Base-by-base conservation (phyloP, 495 filamentous ascomycete genomes). In the Aspergillus panamensis region DNA sequence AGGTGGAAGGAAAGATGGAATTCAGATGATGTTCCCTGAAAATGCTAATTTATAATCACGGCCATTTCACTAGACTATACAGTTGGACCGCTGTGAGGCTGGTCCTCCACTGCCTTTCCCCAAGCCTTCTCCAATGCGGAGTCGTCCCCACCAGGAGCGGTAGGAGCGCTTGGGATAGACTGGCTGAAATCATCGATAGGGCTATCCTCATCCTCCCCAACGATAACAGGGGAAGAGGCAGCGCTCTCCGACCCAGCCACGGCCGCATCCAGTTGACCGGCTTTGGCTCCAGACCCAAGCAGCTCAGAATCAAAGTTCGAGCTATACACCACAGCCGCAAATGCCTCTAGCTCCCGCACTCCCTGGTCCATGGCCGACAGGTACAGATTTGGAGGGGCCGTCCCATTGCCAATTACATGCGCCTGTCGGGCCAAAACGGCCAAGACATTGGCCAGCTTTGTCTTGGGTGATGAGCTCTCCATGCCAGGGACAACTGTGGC, bases 241-340 rank as follows among this genome's bases (percentile, higher is more conserved):
- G 68, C 57, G 3, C 66, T 67, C 13, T 68, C 67, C 2, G 63
- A 49, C 9, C 60, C 64, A 10, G 45, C n/a, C 12, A 59, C 31
- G 6, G 59, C 62, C 10, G 14, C 57, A 14, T 37, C 61, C 21
- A 60, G 19, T 8, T 63, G 13, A 6, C 45, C 53, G 21, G 48
- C 48, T 17, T 60, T 68, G 13, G 62, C 19, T 10, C 53, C 69
- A 21, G 69, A 63, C n/a, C 67, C 66, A 32, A 78, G 66, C 8
- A 79, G 69, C 51, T 83, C 84, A 48, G 88, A 84, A 65, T 96
- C 90, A 58, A 88, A 96, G 71, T 96, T 96, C 49, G 88, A 92
- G 57, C 87, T 91, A 68, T 96, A 97, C 30, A 97, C 89, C 8
- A 97, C 87, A 1, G 94, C 93, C 5, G 93, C 90, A 62, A 97